These are phyloP conservation scores for Betula pendula DNA, from an alignment of 306 rosid species.

Conservation along the genomic window DNA sequence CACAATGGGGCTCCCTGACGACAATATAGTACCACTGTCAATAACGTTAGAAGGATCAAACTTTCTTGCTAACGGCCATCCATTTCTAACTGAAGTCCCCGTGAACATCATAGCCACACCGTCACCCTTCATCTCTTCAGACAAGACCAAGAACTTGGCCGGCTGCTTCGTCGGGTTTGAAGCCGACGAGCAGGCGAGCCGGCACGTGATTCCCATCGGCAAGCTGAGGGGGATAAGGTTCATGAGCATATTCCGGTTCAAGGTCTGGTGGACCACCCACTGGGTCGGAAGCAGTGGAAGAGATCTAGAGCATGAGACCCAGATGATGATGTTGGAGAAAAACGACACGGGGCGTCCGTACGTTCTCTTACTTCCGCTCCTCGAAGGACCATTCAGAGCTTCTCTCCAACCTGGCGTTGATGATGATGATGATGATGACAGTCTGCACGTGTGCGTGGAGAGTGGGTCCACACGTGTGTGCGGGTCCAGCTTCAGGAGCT, in stretches of 20 bases:
- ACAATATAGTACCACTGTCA: conserved; percentile 16
- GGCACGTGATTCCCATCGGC: conserved; percentile 51
- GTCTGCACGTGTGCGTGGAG: conserved; percentile 53
- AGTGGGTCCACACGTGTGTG: conserved; percentile 63
- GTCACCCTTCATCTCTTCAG: conserved; percentile 9
- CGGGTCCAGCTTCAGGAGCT: conserved; percentile 41
- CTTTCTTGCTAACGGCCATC: conserved; percentile 56
- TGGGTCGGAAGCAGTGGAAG: conserved; percentile 53
- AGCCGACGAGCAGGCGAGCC: conserved; percentile 34
- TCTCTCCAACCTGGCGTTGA: conserved; percentile 41
- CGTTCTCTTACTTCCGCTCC: conserved; percentile 58
- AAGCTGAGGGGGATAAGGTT: conserved; percentile 45
- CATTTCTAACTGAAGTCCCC: conserved; percentile 58
- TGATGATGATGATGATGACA: conserved; percentile 15
- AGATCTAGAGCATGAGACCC: conserved; percentile 60
- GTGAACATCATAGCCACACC: conserved; percentile 44
- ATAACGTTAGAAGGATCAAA: conserved; percentile 37
- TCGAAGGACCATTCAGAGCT: conserved; percentile 61
- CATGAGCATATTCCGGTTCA: conserved; percentile 67
- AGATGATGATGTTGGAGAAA: conserved; percentile 50
- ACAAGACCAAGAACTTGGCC: conserved; percentile 12
- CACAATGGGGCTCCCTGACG: conserved; percentile 13
- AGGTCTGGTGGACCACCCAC: conserved; percentile 80
- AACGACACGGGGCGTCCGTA: conserved; percentile 43
- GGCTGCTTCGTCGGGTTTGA: conserved; percentile 66